Evolutionary conservation across 768 basidiomycete species (phyloP), one percentile per base, ranked within the genome.

Genomic region (Sporobolomyces phaffii): DNA sequence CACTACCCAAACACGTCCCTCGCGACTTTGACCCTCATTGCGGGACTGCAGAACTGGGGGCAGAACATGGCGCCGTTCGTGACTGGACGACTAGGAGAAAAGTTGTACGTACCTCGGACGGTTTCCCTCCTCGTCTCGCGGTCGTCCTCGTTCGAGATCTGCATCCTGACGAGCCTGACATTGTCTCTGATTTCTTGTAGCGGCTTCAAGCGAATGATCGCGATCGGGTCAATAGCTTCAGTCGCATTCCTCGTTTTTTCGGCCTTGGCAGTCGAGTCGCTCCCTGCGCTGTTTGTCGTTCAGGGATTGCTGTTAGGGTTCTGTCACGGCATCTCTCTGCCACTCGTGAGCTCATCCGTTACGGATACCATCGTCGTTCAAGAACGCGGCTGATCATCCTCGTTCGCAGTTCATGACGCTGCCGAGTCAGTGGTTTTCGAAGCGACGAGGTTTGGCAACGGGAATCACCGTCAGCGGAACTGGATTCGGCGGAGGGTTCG

Each of bases 391-490:
- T 18, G 5, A 20, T 34, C 11, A 14, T 17, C 26, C 3, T 38
- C 22, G 24, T 50, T 26, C 18, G n/a, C 49, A 57, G 45, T 77
- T 76, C 73, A 75, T 77, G 74, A 73, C 73, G 0, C 58, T 76
- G 1, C 76, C 76, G 8, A 68, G 69, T 4, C 76, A 77, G 18
- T 77, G 74, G 74, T 77, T 77, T 66, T 72, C 68, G 49, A 69
- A 64, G 40, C 47, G 68, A 8, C 57, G 76, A 28, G 76, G 76
- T 0, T 28, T 76, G 0, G 75, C 75, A 0, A 75, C 72, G 33
- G 76, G 76, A 9, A 67, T 76, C 38, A 70, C 73, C 10, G 73
- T 76, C 3, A 65, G 65, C 14, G 76, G 76, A 1, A 72, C 75
- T 3, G 76, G 76, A 43, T 62, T 75, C 24, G 75, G 75, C 44